Evolutionary conservation across 257 asterid species (phyloP).

Genomic region (Nicotiana benthamiana): DNA sequence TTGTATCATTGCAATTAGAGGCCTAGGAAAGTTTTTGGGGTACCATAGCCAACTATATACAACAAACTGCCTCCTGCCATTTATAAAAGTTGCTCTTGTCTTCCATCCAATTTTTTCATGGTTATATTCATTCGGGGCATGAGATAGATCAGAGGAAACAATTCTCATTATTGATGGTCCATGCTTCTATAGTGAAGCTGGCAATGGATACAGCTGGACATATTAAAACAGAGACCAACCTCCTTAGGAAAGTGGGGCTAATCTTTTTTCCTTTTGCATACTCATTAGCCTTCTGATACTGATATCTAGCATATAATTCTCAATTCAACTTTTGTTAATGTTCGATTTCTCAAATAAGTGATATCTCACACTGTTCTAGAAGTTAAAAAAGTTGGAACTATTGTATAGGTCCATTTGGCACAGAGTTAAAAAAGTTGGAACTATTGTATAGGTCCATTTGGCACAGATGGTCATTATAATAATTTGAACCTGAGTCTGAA

Average conservation of each 20-base stretch:
- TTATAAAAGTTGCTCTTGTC: neutral
- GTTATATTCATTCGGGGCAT: neutral
- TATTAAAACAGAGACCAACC: neutral
- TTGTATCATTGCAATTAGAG: neutral
- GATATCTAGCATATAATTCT: neutral
- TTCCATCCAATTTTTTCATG: neutral
- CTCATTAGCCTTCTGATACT: neutral
- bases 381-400: neutral
- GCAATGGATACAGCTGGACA: neutral
- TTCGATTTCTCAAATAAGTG: conserved; percentile 5
- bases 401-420: too few relatives aligned
- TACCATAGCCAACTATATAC: neutral
- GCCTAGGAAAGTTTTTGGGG: neutral
- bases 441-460: neutral
- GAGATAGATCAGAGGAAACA: neutral
- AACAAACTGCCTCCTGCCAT: neutral
- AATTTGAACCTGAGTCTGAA: conserved; percentile 1
- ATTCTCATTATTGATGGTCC: neutral
- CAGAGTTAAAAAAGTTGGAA: neutral
- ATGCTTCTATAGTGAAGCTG: neutral
- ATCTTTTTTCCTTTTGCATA: neutral
- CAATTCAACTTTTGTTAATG: neutral
- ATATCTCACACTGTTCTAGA: neutral
- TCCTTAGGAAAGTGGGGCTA: neutral
- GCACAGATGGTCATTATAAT: neutral